phyloP scores from a whole-genome alignment of 2,329 filamentous ascomycete species.

The Passalora sequoiae region DNA sequence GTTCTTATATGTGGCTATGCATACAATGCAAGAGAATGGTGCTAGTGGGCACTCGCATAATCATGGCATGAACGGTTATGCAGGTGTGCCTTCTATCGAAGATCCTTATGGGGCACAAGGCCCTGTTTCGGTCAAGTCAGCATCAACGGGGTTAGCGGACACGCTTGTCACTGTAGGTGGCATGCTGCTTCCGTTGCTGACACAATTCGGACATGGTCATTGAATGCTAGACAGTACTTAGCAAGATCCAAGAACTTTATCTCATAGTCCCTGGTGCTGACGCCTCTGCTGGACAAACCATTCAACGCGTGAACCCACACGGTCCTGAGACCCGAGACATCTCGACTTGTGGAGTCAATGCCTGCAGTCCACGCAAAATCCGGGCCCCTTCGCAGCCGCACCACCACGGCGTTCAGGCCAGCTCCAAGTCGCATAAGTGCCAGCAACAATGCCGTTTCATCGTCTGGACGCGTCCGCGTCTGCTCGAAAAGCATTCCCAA shows the following conservation, averaged over 20 bases:
- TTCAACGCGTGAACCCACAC: background rate
- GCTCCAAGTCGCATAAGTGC: slow-evolving; percentile 19
- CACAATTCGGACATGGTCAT: slow-evolving; percentile 73
- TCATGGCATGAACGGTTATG: slow-evolving; percentile 31
- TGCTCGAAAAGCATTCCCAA: slow-evolving; percentile 21
- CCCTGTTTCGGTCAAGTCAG: slow-evolving; percentile 3
- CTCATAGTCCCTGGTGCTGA: background rate
- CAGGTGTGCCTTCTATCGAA: slow-evolving; percentile 21
- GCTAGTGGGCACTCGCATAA: slow-evolving; percentile 44
- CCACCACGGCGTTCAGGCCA: slow-evolving; percentile 18
- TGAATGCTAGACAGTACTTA: slow-evolving; percentile 11
- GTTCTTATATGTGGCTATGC: slow-evolving; percentile 98
- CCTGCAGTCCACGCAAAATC: background rate
- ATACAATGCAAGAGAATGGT: slow-evolving; percentile 81
- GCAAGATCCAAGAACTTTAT: background rate
- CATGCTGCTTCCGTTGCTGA: slow-evolving; percentile 72
- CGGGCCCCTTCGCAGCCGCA: slow-evolving; percentile 10
- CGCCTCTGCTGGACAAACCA: no score
- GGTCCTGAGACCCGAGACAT: background rate
- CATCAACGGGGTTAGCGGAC: slow-evolving; percentile 34
- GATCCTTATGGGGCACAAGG: slow-evolving; percentile 20
- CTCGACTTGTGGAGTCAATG: background rate
- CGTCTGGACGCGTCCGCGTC: slow-evolving; percentile 16
- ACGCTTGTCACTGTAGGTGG: slow-evolving; percentile 66
- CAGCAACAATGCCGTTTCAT: slow-evolving; percentile 18